Evolutionary conservation across 805 yeast genomes (phyloP).

Genomic region (Metschnikowia colocasiae): DNA sequence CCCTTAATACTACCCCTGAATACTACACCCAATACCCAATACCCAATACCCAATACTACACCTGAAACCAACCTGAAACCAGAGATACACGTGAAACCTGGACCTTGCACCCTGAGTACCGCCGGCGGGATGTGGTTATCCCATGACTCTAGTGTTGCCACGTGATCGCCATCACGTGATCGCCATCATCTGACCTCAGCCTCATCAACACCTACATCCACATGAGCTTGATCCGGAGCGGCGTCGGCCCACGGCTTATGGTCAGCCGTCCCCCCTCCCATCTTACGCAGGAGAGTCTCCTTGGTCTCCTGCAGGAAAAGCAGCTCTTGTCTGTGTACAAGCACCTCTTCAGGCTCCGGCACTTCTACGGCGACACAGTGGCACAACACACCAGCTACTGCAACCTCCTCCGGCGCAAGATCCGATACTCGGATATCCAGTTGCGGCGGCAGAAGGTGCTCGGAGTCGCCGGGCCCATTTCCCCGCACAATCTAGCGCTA

Average conservation of each 20-base stretch:
- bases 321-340: conserved; percentile 23
- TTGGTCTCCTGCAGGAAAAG: conserved; percentile 8
- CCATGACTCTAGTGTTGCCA: too few relatives aligned
- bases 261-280: conserved; percentile 10
- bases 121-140: too few relatives aligned
- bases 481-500: conserved; percentile 3
- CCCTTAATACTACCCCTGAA: too few relatives aligned
- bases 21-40: too few relatives aligned
- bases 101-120: too few relatives aligned
- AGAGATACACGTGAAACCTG: too few relatives aligned
- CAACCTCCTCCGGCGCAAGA: conserved; percentile 24
- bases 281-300: conserved; percentile 7
- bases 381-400: conserved; percentile 16
- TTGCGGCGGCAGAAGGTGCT: conserved; percentile 12
- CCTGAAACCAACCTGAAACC: too few relatives aligned
- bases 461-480: conserved; percentile 4
- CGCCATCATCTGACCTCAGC: too few relatives aligned
- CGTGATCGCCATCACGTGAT: too few relatives aligned
- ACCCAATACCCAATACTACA: too few relatives aligned
- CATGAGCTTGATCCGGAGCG: conserved; percentile 3
- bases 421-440: conserved; percentile 13
- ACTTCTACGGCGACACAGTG: conserved; percentile 19
- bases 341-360: conserved; percentile 30
- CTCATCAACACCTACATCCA: not conserved
- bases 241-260: conserved; percentile 11